Evolutionary conservation across 202 grass and related monocot genomes (phyloP), one percentile per base, ranked within the genome.

Genomic region (Zoysia matrella): DNA sequence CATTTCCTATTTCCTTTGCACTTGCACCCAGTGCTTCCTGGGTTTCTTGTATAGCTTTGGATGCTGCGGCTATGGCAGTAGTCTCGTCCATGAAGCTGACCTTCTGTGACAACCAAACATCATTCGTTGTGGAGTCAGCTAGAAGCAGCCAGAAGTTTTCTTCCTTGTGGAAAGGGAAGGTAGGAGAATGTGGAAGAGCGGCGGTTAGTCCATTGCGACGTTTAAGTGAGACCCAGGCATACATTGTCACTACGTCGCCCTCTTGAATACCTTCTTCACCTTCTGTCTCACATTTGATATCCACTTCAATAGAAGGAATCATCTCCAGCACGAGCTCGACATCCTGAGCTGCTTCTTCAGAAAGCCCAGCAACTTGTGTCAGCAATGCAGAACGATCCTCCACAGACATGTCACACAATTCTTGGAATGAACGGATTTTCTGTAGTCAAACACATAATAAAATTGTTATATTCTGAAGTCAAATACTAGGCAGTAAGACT

Each of bases 101-200:
- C 79, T 95, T 99, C 54, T 99, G 93, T 47, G 91, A 95, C 74
- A 95, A 85, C 96, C 96, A 99, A 49, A 99, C 96, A 11, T 92
- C 88, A 62, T 99, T 99, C n/a, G 89, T 74, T 6, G 61, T 45
- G 1, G 83, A 48, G 7, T 99, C 91, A 1, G 93, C 96, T 60
- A 99, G 85, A 75, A 99, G 89, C 65, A 99, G 47, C 96, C 96
- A 99, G 63, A 99, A 99, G 72, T 99, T 99, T 12, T 99, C 96
- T 85, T 99, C 96, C 89, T 91, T 99, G 69, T 90, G 90, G 83
- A 95, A 99, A 0, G 91, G 96, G 79, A 90, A 99, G 52, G 64
- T 81, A 58, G 93, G 96, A 12, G 89, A 74, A 79, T 99, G 92
- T 9, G 92, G 92, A 75, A 95, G 93, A 68, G 92, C 96, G 71